A percentile compares a stretch with the other conserved stretches of the same genome.
phyloP scores from a whole-genome alignment of 2,329 filamentous ascomycete species.

The Ceratocystis variospora region DNA sequence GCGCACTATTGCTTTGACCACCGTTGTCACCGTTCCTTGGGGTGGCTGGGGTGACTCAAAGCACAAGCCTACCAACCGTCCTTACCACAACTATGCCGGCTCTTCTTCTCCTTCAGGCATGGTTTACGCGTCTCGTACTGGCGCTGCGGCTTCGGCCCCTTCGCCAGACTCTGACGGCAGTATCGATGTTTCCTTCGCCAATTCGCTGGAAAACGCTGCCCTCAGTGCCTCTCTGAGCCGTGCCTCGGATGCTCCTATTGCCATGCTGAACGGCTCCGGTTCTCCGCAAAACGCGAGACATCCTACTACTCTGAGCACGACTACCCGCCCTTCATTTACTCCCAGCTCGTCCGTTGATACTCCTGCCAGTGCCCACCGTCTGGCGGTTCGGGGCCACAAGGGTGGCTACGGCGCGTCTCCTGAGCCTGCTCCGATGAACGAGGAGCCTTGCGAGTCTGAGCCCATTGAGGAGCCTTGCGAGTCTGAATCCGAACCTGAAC shows the following conservation, averaged over 20 bases:
- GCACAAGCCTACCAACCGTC: constrained; percentile 8
- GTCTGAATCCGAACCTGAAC: constrained; percentile 13
- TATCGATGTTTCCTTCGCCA: constrained; percentile 9
- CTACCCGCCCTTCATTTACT: constrained; percentile 11
- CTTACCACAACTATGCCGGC: background rate
- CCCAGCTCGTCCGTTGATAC: constrained; percentile 17
- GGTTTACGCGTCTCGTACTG: background rate
- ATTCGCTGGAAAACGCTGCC: constrained; percentile 16
- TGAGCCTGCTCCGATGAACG: constrained; percentile 19
- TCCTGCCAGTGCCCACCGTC: constrained; percentile 19
- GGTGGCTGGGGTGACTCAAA: constrained; percentile 1
- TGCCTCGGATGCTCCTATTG: constrained; percentile 17
- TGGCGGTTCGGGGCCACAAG: constrained; percentile 19
- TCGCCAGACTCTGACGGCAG: background rate
- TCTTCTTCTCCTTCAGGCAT: background rate
- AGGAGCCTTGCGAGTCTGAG: constrained; percentile 17
- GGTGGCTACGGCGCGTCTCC: constrained; percentile 19
- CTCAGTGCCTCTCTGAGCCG: constrained; percentile 18
- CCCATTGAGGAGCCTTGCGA: constrained; percentile 15
- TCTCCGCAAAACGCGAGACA: background rate
- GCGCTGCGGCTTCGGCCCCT: background rate
- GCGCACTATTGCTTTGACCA: constrained; percentile 17
- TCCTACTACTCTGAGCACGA: constrained; percentile 10
- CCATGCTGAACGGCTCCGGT: constrained; percentile 3
- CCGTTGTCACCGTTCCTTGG: constrained; percentile 16